Base-by-base conservation (phyloP, 2,329 filamentous ascomycete species). In the Aspergillus ochraceus region DNA sequence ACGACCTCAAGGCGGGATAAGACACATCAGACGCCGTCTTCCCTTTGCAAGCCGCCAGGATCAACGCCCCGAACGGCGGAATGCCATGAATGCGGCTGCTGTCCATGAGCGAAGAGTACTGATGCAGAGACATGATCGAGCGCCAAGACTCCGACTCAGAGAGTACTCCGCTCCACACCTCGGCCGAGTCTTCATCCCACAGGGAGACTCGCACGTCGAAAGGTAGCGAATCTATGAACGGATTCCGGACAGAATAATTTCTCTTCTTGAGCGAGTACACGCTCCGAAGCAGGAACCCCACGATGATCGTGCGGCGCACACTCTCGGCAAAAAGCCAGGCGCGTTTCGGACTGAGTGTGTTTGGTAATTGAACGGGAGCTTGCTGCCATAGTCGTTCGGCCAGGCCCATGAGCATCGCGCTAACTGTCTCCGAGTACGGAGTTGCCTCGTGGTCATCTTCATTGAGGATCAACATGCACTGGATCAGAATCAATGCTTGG, bases 291-390 rank as follows among this genome's bases (percentile, higher is more conserved):
- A 75, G 68, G 22, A 71, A 66, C 20, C 64, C 68, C 52, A 75
- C 70, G 14, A 70, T 72, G 14, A 74, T 70, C 0, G 72, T 75
- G 6, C 72, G 66, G 0, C 73, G 64, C 12, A 71, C 68, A 29
- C 68, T 72, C 54, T 75, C 73, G 1, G 61, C 71, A 2, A 74
- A 66, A 9, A 74, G 54, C 72, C 72, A 75, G 4, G 71, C 70
- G 2, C 65, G 65, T 59, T 68, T 65, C 4, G 67, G 65, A 22
- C 62, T 68, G 17, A 72, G 52, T 0, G 57, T 63, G 9, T 60
- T 53, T 1, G 70, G 68, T 20, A 73, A 47, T 42, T 71, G 67
- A 11, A 61, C 59, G 0, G 70, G 71, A 0, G 70, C 69, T 57
- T 69, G 59, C 6, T 65, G 59, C 66, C 68, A 73, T 17, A 73